Base-by-base conservation (phyloP, 768 basidiomycete species). In the Rhodotorula toruloides region DNA sequence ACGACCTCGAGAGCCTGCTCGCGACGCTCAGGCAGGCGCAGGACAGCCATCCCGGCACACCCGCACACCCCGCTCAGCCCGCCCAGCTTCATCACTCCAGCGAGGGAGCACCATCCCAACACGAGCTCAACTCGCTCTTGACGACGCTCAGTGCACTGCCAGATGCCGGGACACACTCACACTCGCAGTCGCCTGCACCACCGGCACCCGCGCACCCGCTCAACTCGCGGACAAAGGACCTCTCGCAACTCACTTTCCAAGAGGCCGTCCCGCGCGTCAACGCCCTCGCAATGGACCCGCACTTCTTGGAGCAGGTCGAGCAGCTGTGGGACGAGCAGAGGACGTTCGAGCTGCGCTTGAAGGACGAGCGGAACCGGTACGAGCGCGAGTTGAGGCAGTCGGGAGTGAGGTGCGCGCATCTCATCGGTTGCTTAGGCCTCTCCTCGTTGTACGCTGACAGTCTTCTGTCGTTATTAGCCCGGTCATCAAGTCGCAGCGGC, bases 321-420 rank as follows among this genome's bases (percentile, higher is more conserved):
- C 36, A 7, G 16, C 19, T 66, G 16, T 57, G 60, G 63, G 56
- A 58, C 17, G 60, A 65, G 34, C 68, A 70, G 57, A 59, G 58
- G 57, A 65, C 58, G 22, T 58, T 40, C 52, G 68, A 70, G 31
- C 52, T 70, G 21, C 21, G 52, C n/a, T 54, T 59, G 56, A 66
- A 60, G 65, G 69, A 70, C 58, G 69, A 70, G 48, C 44, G 65
- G 31, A 66, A 70, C 44, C 48, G 64, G 13, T 42, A 63, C 29
- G 64, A 63, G 34, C 29, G 29, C 4, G 61, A 70, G 36, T 48
- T 57, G 29, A 52, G 17, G 4, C 31, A 58, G n/a, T 54, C 37
- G 0, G 60, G 40, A 1, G 6, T 54, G 14, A 34, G 17, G 68
- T 70, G 32, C 50, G 68, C n/a, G 19, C 22, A 21, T 25, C 32